Conservation (phyloP, 2,329 filamentous ascomycete genomes). For the Boeremia exigua region DNA sequence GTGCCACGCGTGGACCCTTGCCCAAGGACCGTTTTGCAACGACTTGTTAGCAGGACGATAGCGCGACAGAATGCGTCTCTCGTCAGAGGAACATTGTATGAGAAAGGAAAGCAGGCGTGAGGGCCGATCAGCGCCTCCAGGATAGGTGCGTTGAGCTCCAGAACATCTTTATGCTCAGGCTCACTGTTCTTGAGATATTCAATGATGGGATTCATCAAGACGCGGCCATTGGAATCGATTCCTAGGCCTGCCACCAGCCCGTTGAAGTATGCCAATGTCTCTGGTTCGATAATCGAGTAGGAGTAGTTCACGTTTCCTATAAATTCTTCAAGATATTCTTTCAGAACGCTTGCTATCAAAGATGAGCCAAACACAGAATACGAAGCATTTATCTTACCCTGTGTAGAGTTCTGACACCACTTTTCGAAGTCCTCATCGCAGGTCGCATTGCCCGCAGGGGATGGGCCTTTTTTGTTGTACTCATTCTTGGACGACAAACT, state of each 20-base stretch:
- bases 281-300: neutral
- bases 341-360: neutral
- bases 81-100: conserved; percentile 1
- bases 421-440: neutral
- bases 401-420: neutral
- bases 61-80: conserved; percentile 3
- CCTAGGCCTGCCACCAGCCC: neutral
- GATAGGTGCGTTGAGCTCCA: conserved; percentile 1
- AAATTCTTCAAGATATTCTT: neutral
- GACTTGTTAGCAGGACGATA: neutral
- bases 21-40: neutral
- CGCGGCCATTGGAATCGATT: neutral
- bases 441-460: neutral
- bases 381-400: neutral
- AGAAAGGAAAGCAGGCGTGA: conserved; percentile 4
- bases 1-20: neutral
- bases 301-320: neutral
- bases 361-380: neutral
- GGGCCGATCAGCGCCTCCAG: conserved; percentile 1
- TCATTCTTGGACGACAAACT: neutral
- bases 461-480: neutral
- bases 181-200: conserved; percentile 4
- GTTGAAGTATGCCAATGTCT: neutral
- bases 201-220: neutral
- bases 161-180: conserved; percentile 2